Conservation (phyloP, 192 early-diverging fungal genomes). For the Paraglomus brasilianum region DNA sequence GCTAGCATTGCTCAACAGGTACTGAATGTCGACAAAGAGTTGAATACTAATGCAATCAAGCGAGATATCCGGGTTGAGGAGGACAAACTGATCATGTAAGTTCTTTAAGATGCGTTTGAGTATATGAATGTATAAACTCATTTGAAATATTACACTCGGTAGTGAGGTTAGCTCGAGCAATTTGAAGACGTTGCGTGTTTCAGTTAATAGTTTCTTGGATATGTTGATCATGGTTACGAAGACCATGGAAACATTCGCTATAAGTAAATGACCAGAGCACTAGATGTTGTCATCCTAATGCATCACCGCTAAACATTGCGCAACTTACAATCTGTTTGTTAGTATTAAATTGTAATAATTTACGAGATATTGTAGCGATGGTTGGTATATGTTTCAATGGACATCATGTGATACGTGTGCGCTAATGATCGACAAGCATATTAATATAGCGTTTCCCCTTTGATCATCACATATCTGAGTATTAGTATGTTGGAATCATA, state of each 20-base stretch:
- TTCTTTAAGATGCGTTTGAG: not conserved
- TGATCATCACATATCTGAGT: no score
- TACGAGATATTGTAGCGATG: no score
- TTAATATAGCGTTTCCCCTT: no score
- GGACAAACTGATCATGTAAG: constrained; percentile 42
- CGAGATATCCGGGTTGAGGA: constrained; percentile 33
- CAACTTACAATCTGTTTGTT: no score
- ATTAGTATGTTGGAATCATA: no score
- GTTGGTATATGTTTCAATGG: no score
- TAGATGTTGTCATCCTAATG: no score
- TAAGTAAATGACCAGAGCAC: constrained; percentile 1
- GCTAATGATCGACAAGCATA: no score
- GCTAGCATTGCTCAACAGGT: constrained; percentile 44
- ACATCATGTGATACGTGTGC: no score
- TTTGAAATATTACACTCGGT: not conserved
- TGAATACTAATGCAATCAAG: constrained; percentile 44
- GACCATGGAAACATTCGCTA: constrained; percentile 46
- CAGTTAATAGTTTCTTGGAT: constrained; percentile 52
- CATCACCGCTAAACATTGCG: no score
- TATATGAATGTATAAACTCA: not conserved
- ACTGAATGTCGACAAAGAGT: constrained; percentile 47
- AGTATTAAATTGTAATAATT: no score
- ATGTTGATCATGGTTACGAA: constrained; percentile 47
- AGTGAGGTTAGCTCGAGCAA: constrained; percentile 16
- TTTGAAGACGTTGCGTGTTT: constrained; percentile 45